Percentiles rank a stretch among this genome's conserved stretches.
phyloP scores from a whole-genome alignment of 768 basidiomycete genomes.

The Podaxis carcinomalis region DNA sequence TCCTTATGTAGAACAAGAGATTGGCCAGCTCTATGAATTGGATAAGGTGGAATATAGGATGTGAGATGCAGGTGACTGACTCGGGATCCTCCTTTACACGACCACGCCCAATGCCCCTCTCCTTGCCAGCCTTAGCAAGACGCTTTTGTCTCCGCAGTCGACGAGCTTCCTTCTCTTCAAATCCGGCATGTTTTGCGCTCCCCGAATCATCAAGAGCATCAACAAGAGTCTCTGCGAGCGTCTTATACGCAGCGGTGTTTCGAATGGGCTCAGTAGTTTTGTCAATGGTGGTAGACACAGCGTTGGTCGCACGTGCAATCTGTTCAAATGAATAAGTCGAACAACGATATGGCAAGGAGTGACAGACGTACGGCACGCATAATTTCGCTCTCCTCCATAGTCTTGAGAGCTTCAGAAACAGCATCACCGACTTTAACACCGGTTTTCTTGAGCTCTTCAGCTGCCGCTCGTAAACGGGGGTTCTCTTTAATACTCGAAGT shows the following conservation, averaged over 20 bases:
- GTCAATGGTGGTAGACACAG: constrained; percentile 81
- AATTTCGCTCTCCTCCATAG: constrained; percentile 93
- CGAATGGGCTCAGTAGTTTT: constrained; percentile 95
- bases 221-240: constrained; percentile 79
- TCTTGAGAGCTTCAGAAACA: constrained; percentile 84
- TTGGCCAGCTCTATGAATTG: constrained; percentile 65
- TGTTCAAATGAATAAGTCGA: constrained; percentile 23
- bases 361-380: constrained; percentile 70
- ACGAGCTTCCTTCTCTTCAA: constrained; percentile 91
- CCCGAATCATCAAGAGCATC: constrained; percentile 95
- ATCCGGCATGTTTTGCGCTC: constrained; percentile 91
- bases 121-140: constrained; percentile 80
- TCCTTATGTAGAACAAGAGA: constrained; percentile 83
- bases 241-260: constrained; percentile 93
- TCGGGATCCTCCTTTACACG: constrained; percentile 73
- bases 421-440: constrained; percentile 94
- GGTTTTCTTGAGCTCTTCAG: constrained; percentile 84
- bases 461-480: constrained; percentile 84
- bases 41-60: constrained; percentile 1
- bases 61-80: constrained; percentile 40
- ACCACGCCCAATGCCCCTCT: constrained; percentile 49
- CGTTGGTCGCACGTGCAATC: constrained; percentile 84
- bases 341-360: not conserved
- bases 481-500: constrained; percentile 96
- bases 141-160: constrained; percentile 75